These are phyloP conservation scores for Suillus cothurnatus DNA, from an alignment of 768 basidiomycete genomes.

Conservation along the genomic window DNA sequence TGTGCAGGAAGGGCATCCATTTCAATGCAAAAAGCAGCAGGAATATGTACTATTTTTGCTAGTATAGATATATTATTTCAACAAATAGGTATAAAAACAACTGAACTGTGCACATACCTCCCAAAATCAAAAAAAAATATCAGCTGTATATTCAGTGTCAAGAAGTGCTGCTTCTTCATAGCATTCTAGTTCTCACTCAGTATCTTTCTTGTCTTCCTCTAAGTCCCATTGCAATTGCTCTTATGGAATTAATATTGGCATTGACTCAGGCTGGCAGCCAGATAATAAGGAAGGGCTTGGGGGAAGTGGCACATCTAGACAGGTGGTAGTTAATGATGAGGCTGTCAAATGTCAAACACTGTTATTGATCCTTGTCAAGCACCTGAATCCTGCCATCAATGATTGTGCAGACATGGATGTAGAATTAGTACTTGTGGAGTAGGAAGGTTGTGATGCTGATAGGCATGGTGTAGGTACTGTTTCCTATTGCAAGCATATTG, in stretches of 20 bases:
- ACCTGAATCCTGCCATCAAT: not conserved
- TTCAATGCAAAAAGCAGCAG: constrained; percentile 10
- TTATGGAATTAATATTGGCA: not conserved
- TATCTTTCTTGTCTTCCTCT: constrained; percentile 4
- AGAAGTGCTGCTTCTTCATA: not conserved
- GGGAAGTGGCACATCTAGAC: not conserved
- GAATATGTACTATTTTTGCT: no score
- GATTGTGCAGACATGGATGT: not conserved
- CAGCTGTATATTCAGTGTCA: not conserved
- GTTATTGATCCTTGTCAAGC: not conserved
- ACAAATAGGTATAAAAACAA: not conserved
- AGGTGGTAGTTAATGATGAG: not conserved
- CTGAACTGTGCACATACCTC: constrained; percentile 2
- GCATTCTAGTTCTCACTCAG: not conserved
- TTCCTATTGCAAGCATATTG: not conserved
- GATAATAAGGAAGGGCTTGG: not conserved
- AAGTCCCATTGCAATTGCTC: not conserved
- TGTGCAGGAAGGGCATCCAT: constrained; percentile 21
- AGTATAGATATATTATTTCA: no score
- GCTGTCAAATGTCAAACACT: not conserved
- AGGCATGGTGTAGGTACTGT: not conserved
- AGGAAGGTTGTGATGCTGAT: not conserved
- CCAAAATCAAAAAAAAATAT: constrained; percentile 11
- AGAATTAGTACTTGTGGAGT: not conserved
- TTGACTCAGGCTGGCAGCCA: not conserved